Conservation (phyloP, 441 rosid species). For the Pelargonium myrrhifolium region DNA sequence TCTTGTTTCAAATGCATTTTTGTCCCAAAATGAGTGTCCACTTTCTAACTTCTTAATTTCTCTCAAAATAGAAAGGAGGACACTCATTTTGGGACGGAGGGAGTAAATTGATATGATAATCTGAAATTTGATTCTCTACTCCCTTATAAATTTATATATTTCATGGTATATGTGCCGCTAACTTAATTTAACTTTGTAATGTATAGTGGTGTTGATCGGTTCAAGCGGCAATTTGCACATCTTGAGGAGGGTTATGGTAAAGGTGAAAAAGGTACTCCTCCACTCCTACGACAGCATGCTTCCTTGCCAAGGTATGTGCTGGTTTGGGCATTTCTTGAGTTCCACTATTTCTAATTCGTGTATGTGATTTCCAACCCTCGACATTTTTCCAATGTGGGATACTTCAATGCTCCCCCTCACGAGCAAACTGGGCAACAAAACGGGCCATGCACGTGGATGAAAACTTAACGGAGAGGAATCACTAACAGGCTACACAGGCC, state of each 20-base stretch:
- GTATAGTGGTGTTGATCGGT: constrained; percentile 90
- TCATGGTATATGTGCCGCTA: constrained; percentile 4
- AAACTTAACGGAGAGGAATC: too few species aligned
- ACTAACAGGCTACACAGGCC: too few species aligned
- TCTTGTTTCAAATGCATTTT: too few species aligned
- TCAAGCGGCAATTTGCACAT: constrained; percentile 94
- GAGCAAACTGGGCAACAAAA: too few species aligned
- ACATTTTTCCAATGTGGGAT: neutral
- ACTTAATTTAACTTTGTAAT: constrained; percentile 16
- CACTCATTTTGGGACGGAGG: too few species aligned
- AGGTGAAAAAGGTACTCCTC: constrained; percentile 62
- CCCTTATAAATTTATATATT: neutral
- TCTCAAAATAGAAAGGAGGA: too few species aligned
- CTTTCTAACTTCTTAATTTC: too few species aligned
- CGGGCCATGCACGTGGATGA: too few species aligned
- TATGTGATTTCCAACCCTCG: neutral
- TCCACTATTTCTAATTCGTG: neutral
- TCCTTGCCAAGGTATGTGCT: constrained; percentile 79
- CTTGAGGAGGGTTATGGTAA: constrained; percentile 85
- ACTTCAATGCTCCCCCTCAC: too few species aligned
- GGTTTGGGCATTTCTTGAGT: neutral
- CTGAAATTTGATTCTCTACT: too few species aligned
- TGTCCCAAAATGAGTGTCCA: too few species aligned
- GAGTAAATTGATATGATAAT: too few species aligned
- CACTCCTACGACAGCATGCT: constrained; percentile 80